Percentiles rank a stretch among this genome's conserved stretches.
phyloP scores from a whole-genome alignment of 164 flowering plant species.

The Tinospora cordifolia region DNA sequence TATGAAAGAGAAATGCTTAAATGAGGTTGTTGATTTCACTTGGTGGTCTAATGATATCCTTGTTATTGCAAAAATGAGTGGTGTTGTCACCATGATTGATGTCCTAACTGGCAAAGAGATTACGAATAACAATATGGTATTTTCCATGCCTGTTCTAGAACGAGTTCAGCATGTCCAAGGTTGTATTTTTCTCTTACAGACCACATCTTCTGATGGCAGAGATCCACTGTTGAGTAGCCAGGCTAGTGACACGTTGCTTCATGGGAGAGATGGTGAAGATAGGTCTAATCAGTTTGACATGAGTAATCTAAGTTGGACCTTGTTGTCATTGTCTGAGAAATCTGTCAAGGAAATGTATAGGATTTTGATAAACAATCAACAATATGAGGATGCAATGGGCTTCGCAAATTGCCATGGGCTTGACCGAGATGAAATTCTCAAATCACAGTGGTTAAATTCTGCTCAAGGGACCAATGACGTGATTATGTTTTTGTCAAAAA shows the following conservation, averaged over 20 bases:
- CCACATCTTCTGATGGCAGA: conserved; percentile 22
- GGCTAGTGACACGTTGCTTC: conserved; percentile 13
- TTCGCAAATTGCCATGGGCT: conserved; percentile 67
- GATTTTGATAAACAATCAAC: conserved; percentile 41
- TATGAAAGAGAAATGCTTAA: conserved; percentile 21
- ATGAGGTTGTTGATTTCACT: conserved; percentile 55
- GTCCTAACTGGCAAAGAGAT: conserved; percentile 31
- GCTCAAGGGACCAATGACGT: conserved; percentile 49
- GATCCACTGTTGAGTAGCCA: conserved; percentile 20
- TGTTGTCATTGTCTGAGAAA: conserved; percentile 61
- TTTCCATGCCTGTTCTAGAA: conserved; percentile 57
- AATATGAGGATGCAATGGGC: conserved; percentile 61
- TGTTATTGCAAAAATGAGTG: conserved; percentile 48
- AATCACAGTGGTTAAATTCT: conserved; percentile 83
- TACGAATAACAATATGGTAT: conserved; percentile 34
- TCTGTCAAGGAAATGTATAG: conserved; percentile 69
- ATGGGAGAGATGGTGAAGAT: conserved; percentile 24
- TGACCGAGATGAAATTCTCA: conserved; percentile 69
- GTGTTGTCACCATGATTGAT: conserved; percentile 57
- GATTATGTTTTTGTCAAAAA: conserved; percentile 43
- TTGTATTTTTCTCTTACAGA: conserved; percentile 60
- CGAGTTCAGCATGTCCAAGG: conserved; percentile 45
- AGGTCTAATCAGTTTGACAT: conserved; percentile 23
- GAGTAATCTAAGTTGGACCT: conserved; percentile 45
- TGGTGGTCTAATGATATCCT: conserved; percentile 88